Conservation (phyloP, 352 stramenopile genomes). For the Pythium biforme region DNA sequence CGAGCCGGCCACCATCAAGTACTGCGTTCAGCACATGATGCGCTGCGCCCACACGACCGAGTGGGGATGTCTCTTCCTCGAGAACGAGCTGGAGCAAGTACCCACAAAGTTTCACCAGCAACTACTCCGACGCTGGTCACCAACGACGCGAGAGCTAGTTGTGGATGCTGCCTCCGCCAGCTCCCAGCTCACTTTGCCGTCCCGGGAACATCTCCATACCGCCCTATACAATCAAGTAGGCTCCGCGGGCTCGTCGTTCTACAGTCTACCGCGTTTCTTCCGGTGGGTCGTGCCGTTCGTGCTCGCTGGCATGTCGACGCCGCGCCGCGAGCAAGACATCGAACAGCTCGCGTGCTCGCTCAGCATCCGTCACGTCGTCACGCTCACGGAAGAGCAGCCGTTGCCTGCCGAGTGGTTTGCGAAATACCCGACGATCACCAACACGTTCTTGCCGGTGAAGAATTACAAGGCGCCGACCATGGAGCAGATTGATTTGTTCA, state of each 20-base stretch:
- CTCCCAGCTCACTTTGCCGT: slow-evolving; percentile 12
- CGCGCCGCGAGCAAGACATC: slow-evolving; percentile 24
- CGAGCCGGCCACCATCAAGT: slow-evolving; percentile 9
- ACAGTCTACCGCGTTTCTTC: slow-evolving; percentile 30
- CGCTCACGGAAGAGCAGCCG: slow-evolving; percentile 29
- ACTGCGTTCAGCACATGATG: slow-evolving; percentile 20
- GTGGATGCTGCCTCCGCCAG: background rate
- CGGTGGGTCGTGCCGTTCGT: slow-evolving; percentile 32
- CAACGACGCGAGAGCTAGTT: background rate
- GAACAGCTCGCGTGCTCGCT: slow-evolving; percentile 17
- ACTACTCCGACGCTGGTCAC: slow-evolving; percentile 22
- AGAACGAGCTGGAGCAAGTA: slow-evolving; percentile 22
- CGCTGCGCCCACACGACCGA: slow-evolving; percentile 26
- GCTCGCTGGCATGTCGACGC: slow-evolving; percentile 33
- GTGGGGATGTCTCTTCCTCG: slow-evolving; percentile 25
- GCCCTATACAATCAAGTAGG: background rate
- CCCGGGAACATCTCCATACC: slow-evolving; percentile 23
- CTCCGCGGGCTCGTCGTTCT: slow-evolving; percentile 1
- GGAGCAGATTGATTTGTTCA: slow-evolving; percentile 64
- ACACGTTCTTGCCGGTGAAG: slow-evolving; percentile 47
- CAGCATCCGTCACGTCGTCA: slow-evolving; percentile 25
- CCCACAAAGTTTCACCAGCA: slow-evolving; percentile 4
- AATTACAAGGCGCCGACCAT: slow-evolving; percentile 58
- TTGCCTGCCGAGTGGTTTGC: slow-evolving; percentile 26
- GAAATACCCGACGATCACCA: slow-evolving; percentile 25